phyloP scores from a whole-genome alignment of 139 green algal genomes.

The Volvox africanus region DNA sequence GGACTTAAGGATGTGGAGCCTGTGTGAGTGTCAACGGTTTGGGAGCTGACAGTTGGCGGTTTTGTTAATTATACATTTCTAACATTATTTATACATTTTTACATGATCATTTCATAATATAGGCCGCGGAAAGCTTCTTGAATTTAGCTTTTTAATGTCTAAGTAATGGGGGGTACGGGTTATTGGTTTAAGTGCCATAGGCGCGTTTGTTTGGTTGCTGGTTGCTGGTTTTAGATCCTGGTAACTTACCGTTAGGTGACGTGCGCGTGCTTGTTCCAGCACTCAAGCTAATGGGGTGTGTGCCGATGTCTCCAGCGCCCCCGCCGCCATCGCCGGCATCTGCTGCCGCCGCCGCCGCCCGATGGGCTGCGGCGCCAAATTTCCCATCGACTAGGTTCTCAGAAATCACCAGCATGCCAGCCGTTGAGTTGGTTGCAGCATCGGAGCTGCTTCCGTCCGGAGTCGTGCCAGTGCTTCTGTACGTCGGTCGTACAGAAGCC shows the following conservation, averaged over 20 bases:
- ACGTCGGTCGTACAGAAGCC: neutral
- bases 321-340: neutral
- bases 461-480: neutral
- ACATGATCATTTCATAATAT: no score
- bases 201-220: no score
- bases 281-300: conserved; percentile 27
- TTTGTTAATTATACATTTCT: no score
- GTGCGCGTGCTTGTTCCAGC: neutral
- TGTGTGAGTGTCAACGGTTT: neutral
- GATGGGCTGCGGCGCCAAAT: neutral
- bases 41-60: no score
- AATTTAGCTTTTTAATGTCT: no score
- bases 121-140: no score
- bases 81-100: no score
- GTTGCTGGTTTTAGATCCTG: no score
- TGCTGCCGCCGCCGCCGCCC: neutral
- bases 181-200: no score
- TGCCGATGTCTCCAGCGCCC: neutral
- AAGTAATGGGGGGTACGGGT: no score
- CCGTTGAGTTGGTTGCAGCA: neutral
- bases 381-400: neutral
- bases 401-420: neutral
- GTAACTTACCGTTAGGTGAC: conserved; percentile 2
- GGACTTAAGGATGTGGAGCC: neutral
- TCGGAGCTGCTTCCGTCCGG: neutral